Evolutionary conservation across 2,329 filamentous ascomycete genomes (phyloP), one percentile per base, ranked within the genome.

Genomic region (Septoria linicola): DNA sequence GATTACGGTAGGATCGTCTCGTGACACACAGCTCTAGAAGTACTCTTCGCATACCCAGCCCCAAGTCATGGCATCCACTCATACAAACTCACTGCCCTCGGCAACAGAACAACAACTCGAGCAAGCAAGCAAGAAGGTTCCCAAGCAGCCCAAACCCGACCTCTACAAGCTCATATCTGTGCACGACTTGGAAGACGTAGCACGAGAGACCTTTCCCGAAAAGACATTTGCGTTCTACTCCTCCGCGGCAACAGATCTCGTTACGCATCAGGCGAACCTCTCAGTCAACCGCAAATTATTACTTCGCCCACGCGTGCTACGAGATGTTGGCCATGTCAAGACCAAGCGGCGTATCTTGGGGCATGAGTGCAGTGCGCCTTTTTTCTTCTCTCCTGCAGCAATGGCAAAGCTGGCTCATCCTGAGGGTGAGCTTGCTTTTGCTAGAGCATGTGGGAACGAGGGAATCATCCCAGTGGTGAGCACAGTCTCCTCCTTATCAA

Each of bases 161-260:
- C 64, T 78, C 8, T 68, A 72, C 50, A 67, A 72, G 54, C 69
- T 76, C 49, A 70, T 77, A 59, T 76, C 72, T 50, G 59, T 72
- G 4, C 69, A 76, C 62, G 74, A 76, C 56, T 74, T 76, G 55
- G 72, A 75, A 49, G 50, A 66, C n/a, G 70, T 70, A 8, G 72
- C 72, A 3, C 55, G 57, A 3, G 59, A 63, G 13, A 64, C 60
- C 3, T 56, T 71, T 34, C 60, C 63, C 1, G 54, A 60, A 14
- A 71, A 72, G 45, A 61, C 68, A 17, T 71, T 63, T 61, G 70
- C 70, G 0, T 72, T 71, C 47, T 78, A 76, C 60, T 70, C 69
- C n/a, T 74, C 73, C 1, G 76, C 73, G 0, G 74, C 76, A 0
- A 77, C 76, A 1, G 74, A 77, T 36, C 69, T 74, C 31, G 64